Conservation (phyloP, 352 stramenopile species). For the Pythium oligandrum region DNA sequence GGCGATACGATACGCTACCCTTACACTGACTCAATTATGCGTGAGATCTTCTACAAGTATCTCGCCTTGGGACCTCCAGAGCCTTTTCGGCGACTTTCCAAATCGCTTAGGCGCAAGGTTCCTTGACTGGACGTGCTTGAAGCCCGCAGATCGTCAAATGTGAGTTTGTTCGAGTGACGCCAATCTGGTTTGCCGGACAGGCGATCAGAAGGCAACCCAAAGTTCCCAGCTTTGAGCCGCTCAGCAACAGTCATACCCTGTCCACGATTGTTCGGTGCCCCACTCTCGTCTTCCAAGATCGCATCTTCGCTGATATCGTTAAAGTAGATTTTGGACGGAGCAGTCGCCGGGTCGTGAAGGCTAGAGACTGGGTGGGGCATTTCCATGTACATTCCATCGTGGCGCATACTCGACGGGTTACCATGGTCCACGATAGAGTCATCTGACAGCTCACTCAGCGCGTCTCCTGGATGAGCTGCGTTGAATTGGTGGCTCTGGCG, state of each 20-base stretch:
- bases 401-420: constrained; percentile 19
- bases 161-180: constrained; percentile 18
- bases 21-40: too few relatives aligned
- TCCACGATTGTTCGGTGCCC: too few relatives aligned
- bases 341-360: background rate
- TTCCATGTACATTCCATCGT: constrained; percentile 24
- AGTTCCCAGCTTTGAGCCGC: too few relatives aligned
- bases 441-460: constrained; percentile 3
- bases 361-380: constrained; percentile 7
- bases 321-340: constrained; percentile 7
- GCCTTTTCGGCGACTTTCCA: constrained; percentile 7
- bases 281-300: constrained; percentile 5
- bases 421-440: constrained; percentile 14
- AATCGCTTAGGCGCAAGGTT: constrained; percentile 9
- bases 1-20: too few relatives aligned
- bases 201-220: too few relatives aligned
- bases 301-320: constrained; percentile 24
- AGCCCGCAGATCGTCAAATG: constrained; percentile 18
- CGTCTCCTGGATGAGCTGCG: constrained; percentile 10
- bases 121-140: too few relatives aligned
- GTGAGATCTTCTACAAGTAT: too few relatives aligned
- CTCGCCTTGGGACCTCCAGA: too few relatives aligned
- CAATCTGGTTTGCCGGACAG: background rate
- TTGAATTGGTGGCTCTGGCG: constrained; percentile 21
- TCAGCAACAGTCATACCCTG: too few relatives aligned